Evolutionary conservation across 306 rosid species (phyloP), one percentile per base, ranked within the genome.

Genomic region (Cucurbita ficifolia): DNA sequence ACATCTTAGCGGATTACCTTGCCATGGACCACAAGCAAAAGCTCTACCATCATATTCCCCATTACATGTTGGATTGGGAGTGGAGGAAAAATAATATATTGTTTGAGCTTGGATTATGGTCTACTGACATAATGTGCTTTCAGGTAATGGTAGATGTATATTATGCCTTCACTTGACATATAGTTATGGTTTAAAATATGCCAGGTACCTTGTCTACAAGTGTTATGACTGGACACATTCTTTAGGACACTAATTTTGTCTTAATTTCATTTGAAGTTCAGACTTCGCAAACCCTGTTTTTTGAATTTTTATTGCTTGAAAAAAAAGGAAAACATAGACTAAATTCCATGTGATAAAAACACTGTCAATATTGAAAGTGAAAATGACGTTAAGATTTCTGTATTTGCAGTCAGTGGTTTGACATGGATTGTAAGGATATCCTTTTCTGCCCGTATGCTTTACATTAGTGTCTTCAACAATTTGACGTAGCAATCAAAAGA

Each of bases 41-140:
- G 73, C 97, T 94, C 51, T 94, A 90, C 87, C 77, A 17, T 81
- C 96, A 91, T 76, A 81, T 94, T 75, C 99, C 96, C 38, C 69
- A 1, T 43, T 35, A 85, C 73, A 80, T 89, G 77, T 67, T 94
- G 88, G 88, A 86, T 50, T 94, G 99, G 97, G 84, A 84, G 36
- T 81, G 99, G 92, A 89, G 96, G 80, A 90, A 94, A 83, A 78
- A 67, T 10, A 89, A 74, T 11, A 75, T 94, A 74, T 8, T 83
- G 56, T 86, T 85, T 78, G 99, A 94, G 86, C 88, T 91, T 56
- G 88, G 96, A 64, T 79, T 83, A 76, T 94, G 99, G 97, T 87
- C 97, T 50, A 82, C 97, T 13, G 97, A 94, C 75, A 83, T 94
- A 76, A 81, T 94, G 92, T 94, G 99, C 83, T 78, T 94, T 73